phyloP scores from a whole-genome alignment of 495 filamentous ascomycete genomes.

The Aspergillus affinis region DNA sequence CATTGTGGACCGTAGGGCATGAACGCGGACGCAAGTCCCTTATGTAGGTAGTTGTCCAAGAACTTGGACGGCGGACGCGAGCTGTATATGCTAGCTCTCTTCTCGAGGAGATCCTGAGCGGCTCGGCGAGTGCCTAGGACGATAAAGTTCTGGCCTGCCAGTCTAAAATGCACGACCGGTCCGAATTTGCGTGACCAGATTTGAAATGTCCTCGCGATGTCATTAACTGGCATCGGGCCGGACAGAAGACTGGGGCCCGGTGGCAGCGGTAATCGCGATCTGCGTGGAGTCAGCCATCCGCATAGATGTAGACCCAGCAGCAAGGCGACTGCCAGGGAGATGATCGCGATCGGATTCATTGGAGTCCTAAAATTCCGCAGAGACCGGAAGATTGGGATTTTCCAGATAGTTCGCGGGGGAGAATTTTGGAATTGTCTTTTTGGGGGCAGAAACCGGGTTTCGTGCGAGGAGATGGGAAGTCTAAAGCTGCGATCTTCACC shows the following conservation, averaged over 20 bases:
- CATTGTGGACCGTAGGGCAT: slow-evolving; percentile 45
- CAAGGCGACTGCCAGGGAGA: not conserved
- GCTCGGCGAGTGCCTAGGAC: slow-evolving; percentile 18
- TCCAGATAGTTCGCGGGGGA: no score
- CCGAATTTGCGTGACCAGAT: slow-evolving; percentile 28
- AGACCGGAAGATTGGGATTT: not conserved
- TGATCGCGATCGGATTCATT: not conserved
- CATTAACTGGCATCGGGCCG: slow-evolving; percentile 16
- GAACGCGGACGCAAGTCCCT: slow-evolving; percentile 34
- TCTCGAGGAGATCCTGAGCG: slow-evolving; percentile 21
- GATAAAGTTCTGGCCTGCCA: slow-evolving; percentile 14
- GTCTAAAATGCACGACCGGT: slow-evolving; percentile 20
- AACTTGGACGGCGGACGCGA: slow-evolving; percentile 20
- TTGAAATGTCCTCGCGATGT: slow-evolving; percentile 8
- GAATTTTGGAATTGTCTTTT: not conserved
- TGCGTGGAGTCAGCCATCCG: not conserved
- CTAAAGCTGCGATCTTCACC: not conserved
- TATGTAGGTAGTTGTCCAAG: slow-evolving; percentile 9
- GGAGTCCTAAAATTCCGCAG: not conserved
- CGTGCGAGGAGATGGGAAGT: not conserved
- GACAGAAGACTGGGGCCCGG: slow-evolving; percentile 28
- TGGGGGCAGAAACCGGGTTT: not conserved
- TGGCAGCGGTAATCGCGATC: slow-evolving; percentile 4
- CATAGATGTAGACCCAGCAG: not conserved
- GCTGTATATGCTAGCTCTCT: slow-evolving; percentile 22